phyloP scores from a whole-genome alignment of 2,329 filamentous ascomycete genomes.

The Talaromyces sp. region DNA sequence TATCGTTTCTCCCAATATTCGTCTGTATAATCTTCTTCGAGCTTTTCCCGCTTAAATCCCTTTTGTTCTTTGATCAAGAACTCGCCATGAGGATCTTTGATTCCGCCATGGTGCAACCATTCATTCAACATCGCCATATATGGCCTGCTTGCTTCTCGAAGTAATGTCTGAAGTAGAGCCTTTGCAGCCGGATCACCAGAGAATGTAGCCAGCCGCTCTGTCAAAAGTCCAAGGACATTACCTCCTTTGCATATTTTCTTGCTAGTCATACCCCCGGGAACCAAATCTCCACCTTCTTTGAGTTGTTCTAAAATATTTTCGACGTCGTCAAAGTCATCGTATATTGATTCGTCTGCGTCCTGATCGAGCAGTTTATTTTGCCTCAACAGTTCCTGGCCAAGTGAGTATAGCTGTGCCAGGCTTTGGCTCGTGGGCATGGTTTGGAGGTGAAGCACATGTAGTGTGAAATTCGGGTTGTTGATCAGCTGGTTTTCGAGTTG shows the following conservation, averaged over 20 bases:
- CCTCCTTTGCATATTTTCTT: slow-evolving; percentile 98
- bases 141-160: slow-evolving; percentile 83
- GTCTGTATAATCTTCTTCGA: slow-evolving; percentile 96
- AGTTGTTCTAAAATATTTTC: slow-evolving; percentile 91
- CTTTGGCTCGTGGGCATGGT: slow-evolving; percentile 87
- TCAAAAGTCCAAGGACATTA: slow-evolving; percentile 83
- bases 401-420: slow-evolving; percentile 80
- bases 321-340: slow-evolving; percentile 73
- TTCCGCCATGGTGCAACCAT: slow-evolving; percentile 94
- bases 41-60: slow-evolving; percentile 82
- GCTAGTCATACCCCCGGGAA: slow-evolving; percentile 70
- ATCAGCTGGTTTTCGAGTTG: slow-evolving; percentile 92
- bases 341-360: slow-evolving; percentile 63
- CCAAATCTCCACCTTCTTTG: slow-evolving; percentile 77
- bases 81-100: slow-evolving; percentile 88
- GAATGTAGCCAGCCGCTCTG: slow-evolving; percentile 78
- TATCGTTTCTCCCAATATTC: slow-evolving; percentile 99
- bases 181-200: slow-evolving; percentile 89
- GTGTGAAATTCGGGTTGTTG: slow-evolving; percentile 80
- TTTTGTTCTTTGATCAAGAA: slow-evolving; percentile 95
- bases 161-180: slow-evolving; percentile 70
- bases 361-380: slow-evolving; percentile 78
- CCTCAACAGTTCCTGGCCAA: slow-evolving; percentile 82
- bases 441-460: slow-evolving; percentile 90
- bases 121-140: slow-evolving; percentile 99